Evolutionary conservation across 768 basidiomycete genomes (phyloP).

Genomic region (Asterophora lycoperdoides): DNA sequence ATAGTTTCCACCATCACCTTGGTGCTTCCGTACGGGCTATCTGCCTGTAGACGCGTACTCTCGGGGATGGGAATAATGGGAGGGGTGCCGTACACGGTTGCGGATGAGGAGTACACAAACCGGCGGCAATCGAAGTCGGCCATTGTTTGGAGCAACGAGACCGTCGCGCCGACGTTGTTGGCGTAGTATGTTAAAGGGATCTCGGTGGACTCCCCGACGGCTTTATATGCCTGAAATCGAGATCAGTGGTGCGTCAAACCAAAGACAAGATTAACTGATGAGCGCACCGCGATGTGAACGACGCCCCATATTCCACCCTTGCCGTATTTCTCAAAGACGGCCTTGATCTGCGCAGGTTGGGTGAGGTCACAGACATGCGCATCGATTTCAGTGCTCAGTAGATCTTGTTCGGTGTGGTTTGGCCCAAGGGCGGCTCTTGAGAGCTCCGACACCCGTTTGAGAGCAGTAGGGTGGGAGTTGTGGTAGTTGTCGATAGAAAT

Average conservation of each 20-base stretch:
- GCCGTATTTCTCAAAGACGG: constrained; percentile 79
- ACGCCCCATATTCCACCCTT: constrained; percentile 96
- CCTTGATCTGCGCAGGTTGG: constrained; percentile 60
- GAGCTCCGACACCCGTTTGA: constrained; percentile 74
- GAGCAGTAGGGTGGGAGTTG: constrained; percentile 78
- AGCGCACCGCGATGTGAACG: constrained; percentile 80
- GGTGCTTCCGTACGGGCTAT: constrained; percentile 94
- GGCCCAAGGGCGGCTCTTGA: constrained; percentile 69
- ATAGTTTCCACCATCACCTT: constrained; percentile 93
- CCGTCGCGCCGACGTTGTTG: constrained; percentile 89
- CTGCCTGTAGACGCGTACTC: constrained; percentile 77
- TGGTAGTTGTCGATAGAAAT: constrained; percentile 94
- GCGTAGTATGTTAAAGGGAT: constrained; percentile 90
- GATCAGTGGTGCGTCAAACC: constrained; percentile 2
- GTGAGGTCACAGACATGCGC: constrained; percentile 71
- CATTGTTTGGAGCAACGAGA: constrained; percentile 86
- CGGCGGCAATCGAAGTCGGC: constrained; percentile 75
- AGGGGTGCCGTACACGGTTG: constrained; percentile 96
- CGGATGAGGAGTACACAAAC: constrained; percentile 96
- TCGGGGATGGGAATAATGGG: constrained; percentile 92
- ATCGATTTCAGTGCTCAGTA: constrained; percentile 71
- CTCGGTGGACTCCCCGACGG: constrained; percentile 94
- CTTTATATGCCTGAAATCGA: constrained; percentile 79
- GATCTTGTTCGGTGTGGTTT: constrained; percentile 62
- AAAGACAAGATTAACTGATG: background rate